These are phyloP conservation scores for Pseudogymnoascus sp. DNA, from an alignment of 2,329 filamentous ascomycete genomes.

Conservation along the genomic window DNA sequence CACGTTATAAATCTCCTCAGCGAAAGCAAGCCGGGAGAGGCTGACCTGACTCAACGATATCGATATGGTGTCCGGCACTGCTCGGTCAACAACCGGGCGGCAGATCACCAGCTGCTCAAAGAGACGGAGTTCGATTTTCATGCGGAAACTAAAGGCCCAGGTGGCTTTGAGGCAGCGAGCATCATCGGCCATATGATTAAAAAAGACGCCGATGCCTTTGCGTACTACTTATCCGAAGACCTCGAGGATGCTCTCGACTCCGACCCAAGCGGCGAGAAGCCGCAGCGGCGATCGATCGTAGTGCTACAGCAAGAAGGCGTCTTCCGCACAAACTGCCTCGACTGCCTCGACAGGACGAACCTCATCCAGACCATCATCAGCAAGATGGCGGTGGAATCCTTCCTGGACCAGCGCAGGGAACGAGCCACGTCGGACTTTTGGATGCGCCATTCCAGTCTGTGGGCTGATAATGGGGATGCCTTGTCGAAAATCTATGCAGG, in stretches of 20 bases:
- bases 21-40: slow-evolving; percentile 75
- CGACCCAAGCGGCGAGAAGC: slow-evolving; percentile 28
- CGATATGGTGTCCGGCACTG: slow-evolving; percentile 67
- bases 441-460: slow-evolving; percentile 83
- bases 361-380: slow-evolving; percentile 93
- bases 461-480: slow-evolving; percentile 95
- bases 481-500: slow-evolving; percentile 94
- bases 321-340: slow-evolving; percentile 91
- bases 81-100: slow-evolving; percentile 50
- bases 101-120: slow-evolving; percentile 66
- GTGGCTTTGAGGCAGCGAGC: slow-evolving; percentile 84
- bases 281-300: slow-evolving; percentile 43
- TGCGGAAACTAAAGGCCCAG: slow-evolving; percentile 78
- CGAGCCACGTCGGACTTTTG: slow-evolving; percentile 73
- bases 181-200: slow-evolving; percentile 73
- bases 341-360: slow-evolving; percentile 93
- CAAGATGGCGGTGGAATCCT: slow-evolving; percentile 81
- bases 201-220: slow-evolving; percentile 74
- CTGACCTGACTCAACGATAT: slow-evolving; percentile 74
- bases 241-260: slow-evolving; percentile 32
- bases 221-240: slow-evolving; percentile 81
- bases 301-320: slow-evolving; percentile 90
- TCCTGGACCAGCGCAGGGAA: slow-evolving; percentile 64
- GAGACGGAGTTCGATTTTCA: slow-evolving; percentile 94
- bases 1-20: slow-evolving; percentile 94